Conservation (phyloP, 1,284 basidiomycete species). For the Cerrena zonata region DNA sequence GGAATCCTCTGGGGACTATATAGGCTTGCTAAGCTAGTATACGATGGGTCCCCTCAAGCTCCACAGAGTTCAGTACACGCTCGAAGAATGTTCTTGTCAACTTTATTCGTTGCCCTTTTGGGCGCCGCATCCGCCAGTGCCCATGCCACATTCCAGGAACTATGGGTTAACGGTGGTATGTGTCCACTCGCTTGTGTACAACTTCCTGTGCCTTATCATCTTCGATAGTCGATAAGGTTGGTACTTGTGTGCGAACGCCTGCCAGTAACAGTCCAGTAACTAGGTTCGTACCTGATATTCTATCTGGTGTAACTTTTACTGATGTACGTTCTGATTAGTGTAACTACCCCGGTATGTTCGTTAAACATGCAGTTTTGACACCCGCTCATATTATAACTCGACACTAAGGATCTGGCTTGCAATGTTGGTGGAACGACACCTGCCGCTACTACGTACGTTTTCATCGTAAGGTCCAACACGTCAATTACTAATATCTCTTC, state of each 20-base stretch:
- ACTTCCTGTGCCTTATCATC: neutral
- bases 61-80: neutral
- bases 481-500: slow-evolving; percentile 33
- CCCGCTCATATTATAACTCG: too few relatives aligned
- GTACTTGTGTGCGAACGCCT: slow-evolving; percentile 40
- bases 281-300: too few relatives aligned
- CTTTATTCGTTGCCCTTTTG: slow-evolving; percentile 31
- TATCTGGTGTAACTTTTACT: too few relatives aligned
- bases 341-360: slow-evolving; percentile 19
- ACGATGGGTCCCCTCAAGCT: neutral
- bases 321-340: too few relatives aligned
- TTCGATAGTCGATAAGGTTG: slow-evolving; percentile 1
- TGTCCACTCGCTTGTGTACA: neutral
- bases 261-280: slow-evolving; percentile 44
- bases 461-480: slow-evolving; percentile 20
- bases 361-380: neutral
- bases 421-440: slow-evolving; percentile 22
- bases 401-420: slow-evolving; percentile 41
- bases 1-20: neutral
- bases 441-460: slow-evolving; percentile 1
- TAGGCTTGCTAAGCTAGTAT: neutral
- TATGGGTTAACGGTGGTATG: slow-evolving; percentile 46
- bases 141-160: slow-evolving; percentile 49
- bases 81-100: slow-evolving; percentile 22
- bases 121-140: slow-evolving; percentile 34